phyloP scores from a whole-genome alignment of 768 basidiomycete species.

The Mycena vulgaris region DNA sequence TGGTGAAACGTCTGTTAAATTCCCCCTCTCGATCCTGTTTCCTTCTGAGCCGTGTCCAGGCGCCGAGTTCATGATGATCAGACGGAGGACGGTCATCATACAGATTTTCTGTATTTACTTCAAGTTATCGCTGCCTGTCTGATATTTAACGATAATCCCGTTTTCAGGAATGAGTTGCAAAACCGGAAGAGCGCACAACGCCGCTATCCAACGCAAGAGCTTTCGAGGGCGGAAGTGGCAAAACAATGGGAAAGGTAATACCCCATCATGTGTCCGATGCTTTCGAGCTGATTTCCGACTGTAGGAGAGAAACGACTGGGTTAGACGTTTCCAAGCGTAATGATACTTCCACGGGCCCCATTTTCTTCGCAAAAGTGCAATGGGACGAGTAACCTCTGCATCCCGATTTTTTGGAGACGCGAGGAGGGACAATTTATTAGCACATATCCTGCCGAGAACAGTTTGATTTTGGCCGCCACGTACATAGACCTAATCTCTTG shows the following conservation, averaged over 20 bases:
- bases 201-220: neutral
- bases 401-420: neutral
- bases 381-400: conserved; percentile 22
- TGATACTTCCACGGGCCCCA: conserved; percentile 15
- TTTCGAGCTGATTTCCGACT: neutral
- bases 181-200: neutral
- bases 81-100: too few species aligned
- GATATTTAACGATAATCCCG: neutral
- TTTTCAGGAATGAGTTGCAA: neutral
- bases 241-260: conserved; percentile 21
- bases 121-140: neutral
- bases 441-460: too few species aligned
- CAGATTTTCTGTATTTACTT: too few species aligned
- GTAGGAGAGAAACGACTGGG: neutral
- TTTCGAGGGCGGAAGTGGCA: neutral
- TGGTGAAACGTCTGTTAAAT: conserved; percentile 1
- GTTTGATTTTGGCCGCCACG: too few species aligned
- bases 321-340: conserved; percentile 9
- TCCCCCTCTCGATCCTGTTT: neutral
- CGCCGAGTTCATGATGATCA: neutral
- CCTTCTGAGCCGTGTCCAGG: neutral
- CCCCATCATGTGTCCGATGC: neutral
- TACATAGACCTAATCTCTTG: too few species aligned
- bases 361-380: conserved; percentile 33
- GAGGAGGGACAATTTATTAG: too few species aligned